Evolutionary conservation across 2,329 filamentous ascomycete genomes (phyloP), one percentile per base, ranked within the genome.

Genomic region (Pseudogymnoascus sp.): DNA sequence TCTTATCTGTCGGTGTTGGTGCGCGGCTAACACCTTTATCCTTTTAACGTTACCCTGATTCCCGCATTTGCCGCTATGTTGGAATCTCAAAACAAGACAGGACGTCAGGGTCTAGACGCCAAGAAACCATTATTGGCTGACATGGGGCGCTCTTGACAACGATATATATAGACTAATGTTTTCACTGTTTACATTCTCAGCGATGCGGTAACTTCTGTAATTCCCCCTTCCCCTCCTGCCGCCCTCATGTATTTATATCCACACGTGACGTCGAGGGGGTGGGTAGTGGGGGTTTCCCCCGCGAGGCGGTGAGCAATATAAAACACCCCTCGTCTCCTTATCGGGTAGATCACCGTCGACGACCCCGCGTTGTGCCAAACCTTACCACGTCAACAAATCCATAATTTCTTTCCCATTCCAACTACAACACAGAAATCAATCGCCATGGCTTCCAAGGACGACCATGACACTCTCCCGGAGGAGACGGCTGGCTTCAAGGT

Each of bases 401-500:
- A 59, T 48, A 58, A 58, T 37, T 37, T 59, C 60, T 52, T 41
- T 58, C 62, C 59, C 30, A 23, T 38, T 38, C 12, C 15, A 34
- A 57, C 35, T 38, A 57, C 33, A 59, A 59, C 55, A 13, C 33
- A 23, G 39, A 30, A 52, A 19, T 52, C 26, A 79, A 19, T 52
- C 26, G 79, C 68, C 69, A 90, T 90, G 86, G 79, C 85, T 67
- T 81, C 78, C 52, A 61, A 82, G 71, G 79, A 86, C 65, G 82
- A 89, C 10, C 90, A 96, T 63, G 92, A 97, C 71, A 84, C 92
- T 67, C 80, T 88, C 74, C 87, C 90, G 65, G 89, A 94, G 78
- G 82, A 87, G 77, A 96, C 92, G 66, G 86, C 92, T 77, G 92
- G 92, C 73, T 97, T 96, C 86, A 96, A 95, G 84, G 88, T 96